A percentile compares a stretch with the other conserved stretches of the same genome.
Conservation (phyloP, 208 protist species). For the Trypanosoma melophagium region DNA sequence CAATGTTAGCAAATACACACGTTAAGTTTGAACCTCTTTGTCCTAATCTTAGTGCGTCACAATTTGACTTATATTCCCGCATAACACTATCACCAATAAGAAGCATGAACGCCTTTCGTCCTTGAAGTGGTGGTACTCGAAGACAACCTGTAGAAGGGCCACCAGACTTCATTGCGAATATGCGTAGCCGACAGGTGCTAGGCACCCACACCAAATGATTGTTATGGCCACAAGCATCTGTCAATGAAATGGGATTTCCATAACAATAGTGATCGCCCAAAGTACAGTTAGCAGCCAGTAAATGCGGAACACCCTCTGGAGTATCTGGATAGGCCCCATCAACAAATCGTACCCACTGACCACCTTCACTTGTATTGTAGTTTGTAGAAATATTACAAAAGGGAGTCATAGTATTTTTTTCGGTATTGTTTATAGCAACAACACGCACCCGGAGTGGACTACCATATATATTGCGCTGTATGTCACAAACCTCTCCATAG, state of each 20-base stretch:
- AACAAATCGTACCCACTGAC: slow-evolving; percentile 25
- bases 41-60: background rate
- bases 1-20: slow-evolving; percentile 27
- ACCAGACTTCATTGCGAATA: slow-evolving; percentile 8
- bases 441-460: slow-evolving; percentile 16
- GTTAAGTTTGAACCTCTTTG: background rate
- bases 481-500: slow-evolving; percentile 23
- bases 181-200: slow-evolving; percentile 12
- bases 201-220: slow-evolving; percentile 26
- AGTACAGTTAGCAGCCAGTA: slow-evolving; percentile 7
- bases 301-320: background rate
- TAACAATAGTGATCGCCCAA: slow-evolving; percentile 19
- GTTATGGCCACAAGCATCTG: slow-evolving; percentile 21
- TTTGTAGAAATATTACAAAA: slow-evolving; percentile 25
- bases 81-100: slow-evolving; percentile 20
- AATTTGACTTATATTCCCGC: slow-evolving; percentile 19
- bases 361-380: slow-evolving; percentile 24
- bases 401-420: background rate
- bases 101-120: background rate
- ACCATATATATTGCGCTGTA: slow-evolving; percentile 27
- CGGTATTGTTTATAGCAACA: background rate
- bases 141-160: background rate
- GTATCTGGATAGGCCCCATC: slow-evolving; percentile 12
- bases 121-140: background rate
- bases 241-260: slow-evolving; percentile 22